Base-by-base conservation (phyloP, 768 basidiomycete species). In the Amanita polypyramis region DNA sequence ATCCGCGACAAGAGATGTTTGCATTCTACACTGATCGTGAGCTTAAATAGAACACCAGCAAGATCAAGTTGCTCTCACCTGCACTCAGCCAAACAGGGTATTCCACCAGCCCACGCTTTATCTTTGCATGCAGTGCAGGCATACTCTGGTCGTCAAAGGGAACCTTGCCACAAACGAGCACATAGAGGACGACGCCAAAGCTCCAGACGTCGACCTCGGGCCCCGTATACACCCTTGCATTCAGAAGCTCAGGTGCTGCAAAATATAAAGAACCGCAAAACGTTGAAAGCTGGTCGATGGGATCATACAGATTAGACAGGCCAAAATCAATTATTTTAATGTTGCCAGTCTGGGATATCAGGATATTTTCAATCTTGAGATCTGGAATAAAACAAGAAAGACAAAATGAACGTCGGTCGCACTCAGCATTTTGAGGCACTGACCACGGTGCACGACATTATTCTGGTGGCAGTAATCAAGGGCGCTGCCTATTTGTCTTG, bases 251-350 rank as follows among this genome's bases (percentile, higher is more conserved):
- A 5, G 96, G 96, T 0, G 96, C 96, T 27, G 96, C 96, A 68
- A 99, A 99, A 66, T 99, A 99, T 21, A 99, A 72, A 0, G 91
- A 96, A 17, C 96, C 95, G 58, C 96, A 99, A 62, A 99, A 99
- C 0, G 96, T 99, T 19, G 87, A 79, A 1, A 99, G 79, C 60
- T 93, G 89, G 42, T 66, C 58, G 7, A 67, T 58, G 1, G 96
- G 95, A 57, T 95, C 80, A 62, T 83, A 98, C 10, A 99, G 75
- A 67, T 98, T 99, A 2, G 95, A 97, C 6, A 99, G 75, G 41
- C 96, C 96, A 65, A 98, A 99, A 66, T 99, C 95, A 63, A 98
- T 99, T 53, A 98, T 97, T 75, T 98, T 99, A 74, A 98, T 98
- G 68, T 97, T 98, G 9, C 96, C 96, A 0, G 89, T 89, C 54